Evolutionary conservation across 1,284 basidiomycete species (phyloP).

Genomic region (Rhodotorula mucilaginosa): DNA sequence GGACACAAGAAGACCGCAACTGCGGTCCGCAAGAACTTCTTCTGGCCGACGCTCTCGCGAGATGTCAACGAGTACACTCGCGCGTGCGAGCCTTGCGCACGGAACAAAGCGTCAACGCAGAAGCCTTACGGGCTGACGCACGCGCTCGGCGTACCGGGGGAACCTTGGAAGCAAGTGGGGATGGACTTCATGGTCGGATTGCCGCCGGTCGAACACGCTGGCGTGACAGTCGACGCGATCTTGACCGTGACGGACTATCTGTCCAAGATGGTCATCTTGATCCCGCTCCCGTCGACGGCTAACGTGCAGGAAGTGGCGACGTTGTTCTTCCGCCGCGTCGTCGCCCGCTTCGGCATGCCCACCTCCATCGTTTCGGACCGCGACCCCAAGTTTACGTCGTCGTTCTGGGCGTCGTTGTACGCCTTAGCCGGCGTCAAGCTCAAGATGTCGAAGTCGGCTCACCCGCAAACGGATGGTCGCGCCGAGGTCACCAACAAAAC

Average conservation of each 20-base stretch:
- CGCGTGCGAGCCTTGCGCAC: no score
- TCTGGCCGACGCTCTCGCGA: conserved; percentile 46
- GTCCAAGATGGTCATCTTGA: conserved; percentile 16
- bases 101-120: no score
- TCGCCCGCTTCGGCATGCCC: conserved; percentile 43
- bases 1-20: conserved; percentile 48
- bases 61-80: no score
- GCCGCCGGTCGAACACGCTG: not conserved
- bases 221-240: not conserved
- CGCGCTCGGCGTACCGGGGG: no score
- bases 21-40: conserved; percentile 47
- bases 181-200: conserved; percentile 50
- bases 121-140: no score
- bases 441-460: conserved; percentile 42
- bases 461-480: conserved; percentile 44
- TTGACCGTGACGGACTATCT: conserved; percentile 10
- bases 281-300: conserved; percentile 11
- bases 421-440: conserved; percentile 49
- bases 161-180: conserved; percentile 40
- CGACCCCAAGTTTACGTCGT: conserved; percentile 53
- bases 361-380: conserved; percentile 52
- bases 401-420: conserved; percentile 53
- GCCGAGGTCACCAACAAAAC: conserved; percentile 42
- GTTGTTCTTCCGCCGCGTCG: no score
- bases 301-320: not conserved